A percentile compares a stretch with the other conserved stretches of the same genome.
Conservation (phyloP, 345 rosid species). For the Durio zibethinus region DNA sequence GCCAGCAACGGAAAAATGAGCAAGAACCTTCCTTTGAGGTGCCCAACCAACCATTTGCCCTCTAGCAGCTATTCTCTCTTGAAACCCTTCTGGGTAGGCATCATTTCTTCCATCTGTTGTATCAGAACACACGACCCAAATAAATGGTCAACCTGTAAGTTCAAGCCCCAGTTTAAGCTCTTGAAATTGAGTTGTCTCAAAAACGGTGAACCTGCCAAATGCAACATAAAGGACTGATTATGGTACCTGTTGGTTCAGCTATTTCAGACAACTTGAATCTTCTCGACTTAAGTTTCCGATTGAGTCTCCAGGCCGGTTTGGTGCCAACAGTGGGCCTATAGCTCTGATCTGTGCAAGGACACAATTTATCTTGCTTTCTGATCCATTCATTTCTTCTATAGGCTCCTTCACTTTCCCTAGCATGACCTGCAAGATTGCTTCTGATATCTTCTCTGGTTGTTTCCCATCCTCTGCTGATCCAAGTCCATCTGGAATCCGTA, state of each 20-base stretch:
- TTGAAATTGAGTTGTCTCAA: not conserved
- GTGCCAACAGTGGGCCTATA: slow-evolving; percentile 10
- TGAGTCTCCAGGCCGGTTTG: not conserved
- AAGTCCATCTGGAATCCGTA: slow-evolving; percentile 18
- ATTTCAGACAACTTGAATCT: not conserved
- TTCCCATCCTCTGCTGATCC: slow-evolving; percentile 17
- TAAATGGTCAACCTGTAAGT: not conserved
- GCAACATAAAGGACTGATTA: slow-evolving; percentile 12
- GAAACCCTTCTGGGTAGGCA: not conserved
- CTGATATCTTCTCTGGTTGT: not conserved
- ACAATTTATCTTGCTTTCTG: not conserved
- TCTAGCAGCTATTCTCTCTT: not conserved
- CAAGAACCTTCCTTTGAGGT: not conserved
- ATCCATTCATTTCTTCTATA: not conserved
- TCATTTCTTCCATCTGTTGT: not conserved
- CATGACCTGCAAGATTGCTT: not conserved
- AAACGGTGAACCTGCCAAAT: slow-evolving; percentile 15
- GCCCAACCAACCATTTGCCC: slow-evolving; percentile 8
- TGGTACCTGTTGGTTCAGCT: slow-evolving; percentile 11
- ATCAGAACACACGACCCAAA: slow-evolving; percentile 5
- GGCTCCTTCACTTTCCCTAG: slow-evolving; percentile 17
- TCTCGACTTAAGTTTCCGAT: not conserved
- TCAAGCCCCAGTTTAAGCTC: slow-evolving; percentile 11
- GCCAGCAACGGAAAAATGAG: slow-evolving; percentile 13
- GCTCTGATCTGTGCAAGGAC: slow-evolving; percentile 6